A percentile compares a stretch with the other conserved stretches of the same genome.
phyloP scores from a whole-genome alignment of 2,329 filamentous ascomycete species.

The Fusarium graminum region DNA sequence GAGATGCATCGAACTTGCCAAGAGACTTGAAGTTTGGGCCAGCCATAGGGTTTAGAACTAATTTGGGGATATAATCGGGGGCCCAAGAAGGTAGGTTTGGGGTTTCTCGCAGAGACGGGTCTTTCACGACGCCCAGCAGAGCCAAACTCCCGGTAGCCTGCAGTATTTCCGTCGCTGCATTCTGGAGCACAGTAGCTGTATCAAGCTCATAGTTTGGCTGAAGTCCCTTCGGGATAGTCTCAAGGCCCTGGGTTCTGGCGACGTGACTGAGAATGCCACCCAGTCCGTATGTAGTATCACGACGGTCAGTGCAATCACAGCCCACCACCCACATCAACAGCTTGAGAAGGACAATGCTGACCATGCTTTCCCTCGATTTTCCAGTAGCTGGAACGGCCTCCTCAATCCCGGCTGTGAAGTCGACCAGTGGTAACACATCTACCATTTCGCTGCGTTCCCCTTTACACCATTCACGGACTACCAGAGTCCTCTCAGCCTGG shows the following conservation, averaged over 20 bases:
- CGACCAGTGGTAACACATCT: neutral
- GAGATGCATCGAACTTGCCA: neutral
- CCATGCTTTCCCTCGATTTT: neutral
- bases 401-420: conserved; percentile 6
- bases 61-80: neutral
- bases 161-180: neutral
- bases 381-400: neutral
- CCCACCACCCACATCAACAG: neutral
- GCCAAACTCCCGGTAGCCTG: neutral
- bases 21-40: conserved; percentile 6
- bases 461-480: conserved; percentile 9
- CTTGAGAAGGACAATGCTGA: neutral
- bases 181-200: neutral
- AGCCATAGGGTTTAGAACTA: neutral
- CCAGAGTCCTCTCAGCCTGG: neutral
- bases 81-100: neutral
- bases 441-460: neutral
- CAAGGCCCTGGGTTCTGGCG: neutral
- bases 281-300: conserved; percentile 7
- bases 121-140: conserved; percentile 4
- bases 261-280: neutral
- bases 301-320: neutral
- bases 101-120: neutral
- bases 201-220: neutral
- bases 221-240: neutral